Conservation (phyloP, 2,329 filamentous ascomycete species). For the Knufia petricola region DNA sequence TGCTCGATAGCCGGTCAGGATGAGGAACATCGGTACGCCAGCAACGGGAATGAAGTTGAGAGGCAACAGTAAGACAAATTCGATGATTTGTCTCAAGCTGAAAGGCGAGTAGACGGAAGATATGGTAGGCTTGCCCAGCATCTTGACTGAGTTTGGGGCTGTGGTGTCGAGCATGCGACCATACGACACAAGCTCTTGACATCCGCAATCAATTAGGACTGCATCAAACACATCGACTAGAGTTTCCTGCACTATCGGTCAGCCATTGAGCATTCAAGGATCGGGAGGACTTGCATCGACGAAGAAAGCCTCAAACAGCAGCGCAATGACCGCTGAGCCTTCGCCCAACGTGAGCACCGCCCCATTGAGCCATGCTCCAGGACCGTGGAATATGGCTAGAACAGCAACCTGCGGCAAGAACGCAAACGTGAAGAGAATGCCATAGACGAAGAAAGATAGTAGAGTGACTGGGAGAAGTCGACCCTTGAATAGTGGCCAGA, state of each 20-base stretch:
- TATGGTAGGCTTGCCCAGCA: constrained; percentile 70
- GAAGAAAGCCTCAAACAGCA: constrained; percentile 70
- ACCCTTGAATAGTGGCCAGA: constrained; percentile 70
- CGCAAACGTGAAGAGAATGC: constrained; percentile 76
- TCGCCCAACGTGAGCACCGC: constrained; percentile 70
- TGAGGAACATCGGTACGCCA: constrained; percentile 74
- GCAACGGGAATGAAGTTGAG: constrained; percentile 80
- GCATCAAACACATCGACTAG: constrained; percentile 78
- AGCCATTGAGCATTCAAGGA: not conserved
- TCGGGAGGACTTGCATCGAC: constrained; percentile 43
- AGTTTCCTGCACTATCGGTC: constrained; percentile 40
- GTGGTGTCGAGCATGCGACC: constrained; percentile 54
- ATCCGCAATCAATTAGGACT: constrained; percentile 65
- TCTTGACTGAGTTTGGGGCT: constrained; percentile 62
- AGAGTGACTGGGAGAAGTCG: constrained; percentile 72
- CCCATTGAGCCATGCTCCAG: constrained; percentile 81
- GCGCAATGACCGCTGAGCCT: constrained; percentile 51
- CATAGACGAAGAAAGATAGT: constrained; percentile 71
- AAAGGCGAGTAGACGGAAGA: constrained; percentile 77
- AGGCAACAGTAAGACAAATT: constrained; percentile 68
- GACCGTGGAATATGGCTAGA: constrained; percentile 76
- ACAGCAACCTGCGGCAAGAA: constrained; percentile 87
- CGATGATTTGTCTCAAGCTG: constrained; percentile 79
- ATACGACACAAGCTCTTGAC: constrained; percentile 57
- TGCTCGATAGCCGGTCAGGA: constrained; percentile 76